Evolutionary conservation across 352 stramenopile genomes (phyloP), one percentile per base, ranked within the genome.

Genomic region (Globisporangium barbulae): DNA sequence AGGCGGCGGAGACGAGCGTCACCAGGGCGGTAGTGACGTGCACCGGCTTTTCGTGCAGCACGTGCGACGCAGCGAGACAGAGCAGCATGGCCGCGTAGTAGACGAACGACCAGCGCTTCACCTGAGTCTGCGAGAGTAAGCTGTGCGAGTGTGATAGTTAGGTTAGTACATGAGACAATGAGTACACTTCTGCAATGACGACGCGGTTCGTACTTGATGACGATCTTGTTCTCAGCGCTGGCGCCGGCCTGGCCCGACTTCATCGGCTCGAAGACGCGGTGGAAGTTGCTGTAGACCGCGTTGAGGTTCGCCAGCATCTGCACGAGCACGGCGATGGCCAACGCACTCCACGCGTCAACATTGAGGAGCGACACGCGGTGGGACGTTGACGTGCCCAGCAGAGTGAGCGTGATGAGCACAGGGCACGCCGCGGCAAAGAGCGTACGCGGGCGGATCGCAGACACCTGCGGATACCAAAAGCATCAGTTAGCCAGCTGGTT

Each of bases 301-400:
- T 85, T 93, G 58, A 93, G 71, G 41, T 93, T 93, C 15, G 74
- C 78, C 8, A 90, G 61, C 64, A 87, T 73, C 55, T 93, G 85
- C 56, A 88, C 75, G 54, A 93, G 58, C 50, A 90, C 57, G 9
- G 78, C 81, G 68, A 83, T 73, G 28, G 44, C 47, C 10, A 91
- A 33, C 9, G 74, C 70, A 5, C 53, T 58, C 10, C 76, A n/a
- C 35, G 67, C 69, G 31, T 93, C 84, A 17, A 73, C 12, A 35
- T 75, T 72, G 13, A 85, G 42, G n/a, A 76, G 49, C 17, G 73
- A 78, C 10, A 80, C 25, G 59, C 25, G 28, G 30, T 58, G 48
- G 39, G 62, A 52, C 19, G 21, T 17, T 25, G 53, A 63, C 21
- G 41, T 33, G 10, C 70, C 53, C 8, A 91, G 65, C n/a, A 91